Base-by-base conservation (phyloP, 2,329 filamentous ascomycete genomes). In the Xylariaceae sp. region DNA sequence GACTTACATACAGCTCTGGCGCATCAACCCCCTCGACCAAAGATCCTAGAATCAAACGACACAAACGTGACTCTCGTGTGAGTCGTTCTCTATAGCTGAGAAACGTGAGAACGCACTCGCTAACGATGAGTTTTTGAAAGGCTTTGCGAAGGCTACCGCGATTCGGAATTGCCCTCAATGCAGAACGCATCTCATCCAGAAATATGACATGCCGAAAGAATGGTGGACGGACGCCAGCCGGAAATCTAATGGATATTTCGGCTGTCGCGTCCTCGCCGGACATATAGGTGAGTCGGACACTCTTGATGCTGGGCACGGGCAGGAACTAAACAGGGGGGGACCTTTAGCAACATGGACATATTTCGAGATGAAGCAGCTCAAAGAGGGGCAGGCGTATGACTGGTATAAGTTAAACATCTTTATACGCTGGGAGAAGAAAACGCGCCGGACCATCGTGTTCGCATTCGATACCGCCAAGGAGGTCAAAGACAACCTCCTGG, bases 201-300 rank as follows among this genome's bases (percentile, higher is more conserved):
- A 23, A 0, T 72, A 73, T 48, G 30, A 23, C 1, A 71, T 76
- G 10, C 73, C 73, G 1, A 59, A 69, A 10, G 42, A 69, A 0
- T 77, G 73, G 73, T 77, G 75, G 75, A 68, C 72, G 0, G 62
- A 67, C 4, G 69, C 72, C 42, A 70, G 66, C 48, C 63, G 63
- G 11, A 70, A 70, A 42, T 70, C 74, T 1, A 77, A 76, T n/a
- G 75, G 74, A 0, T 74, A 75, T 37, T 75, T 77, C 61, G 75
- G 75, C 0, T 71, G 68, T 51, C 69, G 72, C 15, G 65, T 59
- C 8, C 63, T 52, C 3, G 48, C 62, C 4, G 57, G 64, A 30
- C 52, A 65, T 0, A 65, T 60, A 5, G 39, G 54, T 30, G 57
- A 9, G n/a, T 15, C 1, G 5, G 7, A 8, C 10, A 7, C 47